phyloP scores from a whole-genome alignment of 129 eudicot species.

The Tagetes erecta region DNA sequence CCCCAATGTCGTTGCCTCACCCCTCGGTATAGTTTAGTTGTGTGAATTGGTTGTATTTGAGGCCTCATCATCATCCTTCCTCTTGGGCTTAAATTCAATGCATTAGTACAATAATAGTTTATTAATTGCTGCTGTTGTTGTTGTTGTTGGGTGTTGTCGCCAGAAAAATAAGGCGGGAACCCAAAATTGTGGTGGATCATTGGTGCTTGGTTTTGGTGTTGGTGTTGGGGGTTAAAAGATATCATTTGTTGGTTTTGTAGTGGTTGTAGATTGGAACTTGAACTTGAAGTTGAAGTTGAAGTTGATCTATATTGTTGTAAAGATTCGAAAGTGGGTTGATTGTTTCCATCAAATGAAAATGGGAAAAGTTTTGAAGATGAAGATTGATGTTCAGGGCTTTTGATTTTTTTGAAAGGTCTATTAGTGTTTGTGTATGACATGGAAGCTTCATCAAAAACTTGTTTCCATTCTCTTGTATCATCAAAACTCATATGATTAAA shows the following conservation, averaged over 20 bases:
- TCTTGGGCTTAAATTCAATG: conserved; percentile 73
- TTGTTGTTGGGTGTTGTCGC: conserved; percentile 36
- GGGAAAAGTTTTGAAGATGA: conserved; percentile 52
- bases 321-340: conserved; percentile 46
- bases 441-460: conserved; percentile 83
- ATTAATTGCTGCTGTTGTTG: conserved; percentile 63
- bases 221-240: conserved; percentile 50
- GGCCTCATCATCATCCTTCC: conserved; percentile 85
- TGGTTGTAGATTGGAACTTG: conserved; percentile 23
- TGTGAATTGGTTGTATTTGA: conserved; percentile 45
- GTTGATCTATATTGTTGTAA: conserved; percentile 30
- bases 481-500: conserved; percentile 44
- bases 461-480: conserved; percentile 60
- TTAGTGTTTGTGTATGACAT: conserved; percentile 23
- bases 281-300: conserved; percentile 16
- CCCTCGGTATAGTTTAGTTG: conserved; percentile 75
- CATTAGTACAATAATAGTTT: conserved; percentile 72
- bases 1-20: conserved; percentile 98
- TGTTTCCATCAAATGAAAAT: conserved; percentile 52
- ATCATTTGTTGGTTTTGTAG: conserved; percentile 59
- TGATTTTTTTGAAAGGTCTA: conserved; percentile 62
- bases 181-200: conserved; percentile 42
- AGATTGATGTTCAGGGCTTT: conserved; percentile 55
- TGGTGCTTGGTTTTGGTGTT: conserved; percentile 24
- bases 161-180: conserved; percentile 70